Evolutionary conservation across 345 rosid species (phyloP).

Genomic region (Kandelia obovata): DNA sequence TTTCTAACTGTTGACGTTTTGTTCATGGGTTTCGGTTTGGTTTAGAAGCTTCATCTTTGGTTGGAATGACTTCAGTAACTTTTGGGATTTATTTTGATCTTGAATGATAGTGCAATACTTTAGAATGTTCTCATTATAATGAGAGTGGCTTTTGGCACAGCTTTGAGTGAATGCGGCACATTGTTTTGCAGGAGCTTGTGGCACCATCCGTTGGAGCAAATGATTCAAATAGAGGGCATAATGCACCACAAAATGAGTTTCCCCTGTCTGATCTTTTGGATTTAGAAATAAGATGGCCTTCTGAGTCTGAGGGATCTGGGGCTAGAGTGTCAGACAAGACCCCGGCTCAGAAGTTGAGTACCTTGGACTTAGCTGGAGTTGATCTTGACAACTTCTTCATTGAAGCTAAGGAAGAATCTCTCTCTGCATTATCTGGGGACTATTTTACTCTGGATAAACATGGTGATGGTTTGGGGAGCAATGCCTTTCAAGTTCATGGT

Average conservation of each 20-base stretch:
- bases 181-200: conserved; percentile 63
- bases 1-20: not conserved
- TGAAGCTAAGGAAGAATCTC: conserved; percentile 33
- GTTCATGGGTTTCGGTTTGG: not conserved
- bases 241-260: conserved; percentile 28
- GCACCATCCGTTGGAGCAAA: conserved; percentile 36
- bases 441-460: conserved; percentile 14
- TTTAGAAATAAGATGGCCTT: conserved; percentile 63
- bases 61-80: too few species aligned
- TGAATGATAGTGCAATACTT: not conserved
- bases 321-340: conserved; percentile 22
- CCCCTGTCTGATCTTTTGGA: conserved; percentile 58
- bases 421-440: conserved; percentile 26
- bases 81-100: not conserved
- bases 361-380: conserved; percentile 46
- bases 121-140: not conserved
- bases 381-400: conserved; percentile 43
- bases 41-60: not conserved
- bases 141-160: not conserved
- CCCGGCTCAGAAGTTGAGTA: conserved; percentile 21
- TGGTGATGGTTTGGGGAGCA: conserved; percentile 26
- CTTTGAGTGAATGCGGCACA: not conserved
- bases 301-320: conserved; percentile 34
- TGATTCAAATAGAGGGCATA: conserved; percentile 40
- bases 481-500: conserved; percentile 28